Evolutionary conservation across 257 asterid species (phyloP).

Genomic region (Petunia axillaris): DNA sequence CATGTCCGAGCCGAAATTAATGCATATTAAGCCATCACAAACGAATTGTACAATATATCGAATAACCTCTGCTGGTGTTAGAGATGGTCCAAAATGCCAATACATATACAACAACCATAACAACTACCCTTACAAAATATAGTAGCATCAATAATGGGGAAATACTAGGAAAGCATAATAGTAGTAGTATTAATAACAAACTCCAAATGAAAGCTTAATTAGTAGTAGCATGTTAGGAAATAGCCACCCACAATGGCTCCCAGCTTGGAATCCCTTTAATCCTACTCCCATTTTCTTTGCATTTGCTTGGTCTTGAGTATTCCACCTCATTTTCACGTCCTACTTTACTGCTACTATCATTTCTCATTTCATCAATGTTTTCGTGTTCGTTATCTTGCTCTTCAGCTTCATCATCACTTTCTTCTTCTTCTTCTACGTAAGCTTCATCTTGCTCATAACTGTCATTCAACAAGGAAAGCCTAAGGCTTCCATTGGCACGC

Average conservation of each 20-base stretch:
- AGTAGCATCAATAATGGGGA: neutral
- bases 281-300: conserved; percentile 2
- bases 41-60: neutral
- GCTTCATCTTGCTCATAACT: neutral
- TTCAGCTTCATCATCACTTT: neutral
- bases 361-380: neutral
- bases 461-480: conserved; percentile 46
- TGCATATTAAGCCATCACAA: neutral
- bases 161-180: neutral
- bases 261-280: conserved; percentile 15
- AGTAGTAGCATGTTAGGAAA: conserved; percentile 5
- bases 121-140: neutral
- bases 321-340: neutral
- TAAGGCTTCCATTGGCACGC: conserved; percentile 74
- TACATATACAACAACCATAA: neutral
- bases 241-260: conserved; percentile 2
- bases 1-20: neutral
- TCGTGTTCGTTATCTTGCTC: neutral
- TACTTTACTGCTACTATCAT: neutral
- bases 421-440: neutral
- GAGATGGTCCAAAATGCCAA: no score
- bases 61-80: no score
- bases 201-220: no score
- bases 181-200: no score
- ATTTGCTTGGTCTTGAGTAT: conserved; percentile 6